These are phyloP conservation scores for Claviceps digitariae DNA, from an alignment of 2,329 filamentous ascomycete genomes.

Conservation along the genomic window DNA sequence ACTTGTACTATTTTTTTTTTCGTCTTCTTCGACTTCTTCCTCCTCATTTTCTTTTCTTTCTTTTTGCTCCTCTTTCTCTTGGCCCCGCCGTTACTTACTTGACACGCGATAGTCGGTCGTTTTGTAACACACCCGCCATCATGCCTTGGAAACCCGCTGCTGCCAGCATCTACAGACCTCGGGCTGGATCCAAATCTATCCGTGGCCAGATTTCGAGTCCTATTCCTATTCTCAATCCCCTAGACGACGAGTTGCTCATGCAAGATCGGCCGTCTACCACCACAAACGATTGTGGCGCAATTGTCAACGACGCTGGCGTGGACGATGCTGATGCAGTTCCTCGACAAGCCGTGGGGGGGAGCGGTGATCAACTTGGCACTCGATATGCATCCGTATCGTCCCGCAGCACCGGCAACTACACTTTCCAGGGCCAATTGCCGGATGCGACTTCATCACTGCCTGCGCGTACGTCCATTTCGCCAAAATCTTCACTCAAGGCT, in stretches of 20 bases:
- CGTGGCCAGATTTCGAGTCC: conserved; percentile 48
- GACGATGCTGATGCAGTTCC: neutral
- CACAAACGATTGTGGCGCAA: conserved; percentile 15
- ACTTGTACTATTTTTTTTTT: neutral
- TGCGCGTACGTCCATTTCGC: neutral
- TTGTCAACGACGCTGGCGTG: neutral
- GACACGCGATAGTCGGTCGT: neutral
- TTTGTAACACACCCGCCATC: neutral
- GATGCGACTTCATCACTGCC: neutral
- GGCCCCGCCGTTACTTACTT: neutral
- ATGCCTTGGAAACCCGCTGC: conserved; percentile 32
- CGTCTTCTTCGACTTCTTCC: neutral
- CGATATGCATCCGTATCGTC: neutral
- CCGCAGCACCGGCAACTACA: neutral
- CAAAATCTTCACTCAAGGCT: neutral
- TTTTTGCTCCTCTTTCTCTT: neutral
- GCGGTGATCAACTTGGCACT: neutral
- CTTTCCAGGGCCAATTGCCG: neutral
- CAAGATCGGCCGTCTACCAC: conserved; percentile 26
- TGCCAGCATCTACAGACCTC: conserved; percentile 12
- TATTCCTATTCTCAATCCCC: conserved; percentile 37
- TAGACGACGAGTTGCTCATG: conserved; percentile 42
- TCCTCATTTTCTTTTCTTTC: neutral
- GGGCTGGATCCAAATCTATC: conserved; percentile 30
- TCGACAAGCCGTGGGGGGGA: neutral